Conservation (phyloP, 768 basidiomycete species). For the Pleurotus salmoneostramineus region DNA sequence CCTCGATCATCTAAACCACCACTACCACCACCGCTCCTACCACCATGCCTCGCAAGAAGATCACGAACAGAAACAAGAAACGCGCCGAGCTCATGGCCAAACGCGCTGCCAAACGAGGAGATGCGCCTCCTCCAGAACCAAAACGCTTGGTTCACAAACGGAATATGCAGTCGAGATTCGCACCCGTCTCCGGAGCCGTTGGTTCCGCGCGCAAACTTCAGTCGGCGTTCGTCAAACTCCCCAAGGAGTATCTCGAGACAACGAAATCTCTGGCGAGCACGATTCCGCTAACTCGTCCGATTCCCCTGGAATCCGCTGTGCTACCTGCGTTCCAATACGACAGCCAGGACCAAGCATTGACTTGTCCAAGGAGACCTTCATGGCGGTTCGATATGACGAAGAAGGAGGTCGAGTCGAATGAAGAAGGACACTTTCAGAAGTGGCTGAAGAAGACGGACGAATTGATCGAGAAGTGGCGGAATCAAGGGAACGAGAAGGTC, state of each 20-base stretch:
- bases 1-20: no score
- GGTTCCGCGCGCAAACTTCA: constrained; percentile 53
- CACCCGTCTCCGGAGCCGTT: constrained; percentile 17
- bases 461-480: constrained; percentile 49
- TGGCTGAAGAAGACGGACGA: constrained; percentile 72
- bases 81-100: constrained; percentile 65
- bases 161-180: constrained; percentile 23
- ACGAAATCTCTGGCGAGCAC: constrained; percentile 54
- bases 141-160: constrained; percentile 21
- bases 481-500: constrained; percentile 13
- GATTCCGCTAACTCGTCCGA: constrained; percentile 52
- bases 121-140: constrained; percentile 38
- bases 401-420: constrained; percentile 85
- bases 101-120: constrained; percentile 83
- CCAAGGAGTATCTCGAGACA: constrained; percentile 54
- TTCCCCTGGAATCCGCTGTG: constrained; percentile 35
- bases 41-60: constrained; percentile 41
- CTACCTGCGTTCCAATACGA: constrained; percentile 17
- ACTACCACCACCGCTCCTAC: background rate
- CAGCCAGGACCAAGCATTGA: constrained; percentile 18
- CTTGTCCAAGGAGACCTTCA: constrained; percentile 72
- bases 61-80: constrained; percentile 67
- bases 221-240: constrained; percentile 65
- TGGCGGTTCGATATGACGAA: constrained; percentile 88
- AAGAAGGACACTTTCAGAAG: constrained; percentile 77